Percentiles rank a stretch among this genome's conserved stretches.
Conservation (phyloP, 257 asterid species). For the Avicennia marina region DNA sequence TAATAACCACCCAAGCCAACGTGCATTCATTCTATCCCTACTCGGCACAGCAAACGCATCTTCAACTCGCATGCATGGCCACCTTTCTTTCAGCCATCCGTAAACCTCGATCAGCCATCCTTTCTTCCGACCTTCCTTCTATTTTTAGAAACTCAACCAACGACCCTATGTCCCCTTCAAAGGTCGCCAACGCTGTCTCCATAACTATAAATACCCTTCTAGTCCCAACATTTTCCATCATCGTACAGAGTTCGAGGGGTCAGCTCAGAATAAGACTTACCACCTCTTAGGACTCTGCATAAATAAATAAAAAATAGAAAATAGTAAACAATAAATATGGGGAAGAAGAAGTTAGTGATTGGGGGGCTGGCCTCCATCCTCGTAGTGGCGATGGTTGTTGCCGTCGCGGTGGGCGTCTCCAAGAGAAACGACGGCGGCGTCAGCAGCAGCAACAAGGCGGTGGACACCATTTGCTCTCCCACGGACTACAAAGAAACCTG, state of each 20-base stretch:
- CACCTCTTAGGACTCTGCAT: conserved; percentile 20
- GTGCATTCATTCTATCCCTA: no score
- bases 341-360: conserved; percentile 29
- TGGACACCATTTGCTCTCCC: conserved; percentile 41
- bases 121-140: not conserved
- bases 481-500: conserved; percentile 62
- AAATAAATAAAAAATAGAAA: not conserved
- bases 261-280: not conserved
- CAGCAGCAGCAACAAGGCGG: conserved; percentile 27
- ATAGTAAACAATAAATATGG: conserved; percentile 9
- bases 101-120: not conserved
- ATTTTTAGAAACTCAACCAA: not conserved
- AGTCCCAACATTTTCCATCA: no score
- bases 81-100: not conserved
- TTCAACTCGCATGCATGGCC: not conserved
- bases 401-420: conserved; percentile 24
- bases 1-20: no score
- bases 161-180: not conserved
- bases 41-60: no score
- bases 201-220: conserved; percentile 7
- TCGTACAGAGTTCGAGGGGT: conserved; percentile 19
- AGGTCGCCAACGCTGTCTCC: not conserved
- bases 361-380: conserved; percentile 42
- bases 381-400: conserved; percentile 49
- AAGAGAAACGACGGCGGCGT: not conserved